A percentile compares a stretch with the other conserved stretches of the same genome.
These are phyloP conservation scores for Clitoria ternatea DNA, from an alignment of 306 rosid species.

Conservation along the genomic window DNA sequence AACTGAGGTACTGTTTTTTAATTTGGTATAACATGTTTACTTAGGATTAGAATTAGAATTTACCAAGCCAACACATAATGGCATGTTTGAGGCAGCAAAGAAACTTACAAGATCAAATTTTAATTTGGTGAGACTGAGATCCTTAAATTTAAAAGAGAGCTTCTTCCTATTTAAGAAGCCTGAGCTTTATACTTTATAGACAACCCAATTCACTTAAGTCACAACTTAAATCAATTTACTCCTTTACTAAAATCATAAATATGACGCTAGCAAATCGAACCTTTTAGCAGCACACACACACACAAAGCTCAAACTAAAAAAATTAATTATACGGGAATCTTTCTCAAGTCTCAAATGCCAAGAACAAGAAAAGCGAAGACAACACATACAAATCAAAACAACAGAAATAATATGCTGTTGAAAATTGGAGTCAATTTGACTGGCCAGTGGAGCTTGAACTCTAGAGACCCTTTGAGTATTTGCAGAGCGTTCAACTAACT, in stretches of 20 bases:
- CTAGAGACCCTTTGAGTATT: conserved; percentile 71
- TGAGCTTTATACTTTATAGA: conserved; percentile 6
- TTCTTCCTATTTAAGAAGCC: conserved; percentile 13
- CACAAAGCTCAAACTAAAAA: not conserved
- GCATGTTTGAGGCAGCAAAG: conserved; percentile 11
- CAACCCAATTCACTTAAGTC: not conserved
- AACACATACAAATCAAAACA: not conserved
- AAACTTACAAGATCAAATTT: conserved; percentile 17
- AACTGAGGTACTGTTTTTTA: too few species aligned
- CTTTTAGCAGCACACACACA: not conserved
- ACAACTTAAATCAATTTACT: conserved; percentile 6
- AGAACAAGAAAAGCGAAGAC: too few species aligned
- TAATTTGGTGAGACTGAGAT: conserved; percentile 7
- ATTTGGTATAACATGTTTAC: not conserved
- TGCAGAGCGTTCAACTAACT: conserved; percentile 52
- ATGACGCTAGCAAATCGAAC: not conserved
- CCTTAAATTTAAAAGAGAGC: not conserved
- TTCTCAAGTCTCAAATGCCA: too few species aligned
- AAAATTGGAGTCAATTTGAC: conserved; percentile 21
- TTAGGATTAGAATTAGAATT: conserved; percentile 1
- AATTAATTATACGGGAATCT: too few species aligned
- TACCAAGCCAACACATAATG: conserved; percentile 9
- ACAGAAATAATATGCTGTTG: not conserved
- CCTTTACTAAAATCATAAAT: too few species aligned
- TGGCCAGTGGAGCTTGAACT: conserved; percentile 95